phyloP scores from a whole-genome alignment of 805 yeast species.

The Zygoascus ofunaensis region DNA sequence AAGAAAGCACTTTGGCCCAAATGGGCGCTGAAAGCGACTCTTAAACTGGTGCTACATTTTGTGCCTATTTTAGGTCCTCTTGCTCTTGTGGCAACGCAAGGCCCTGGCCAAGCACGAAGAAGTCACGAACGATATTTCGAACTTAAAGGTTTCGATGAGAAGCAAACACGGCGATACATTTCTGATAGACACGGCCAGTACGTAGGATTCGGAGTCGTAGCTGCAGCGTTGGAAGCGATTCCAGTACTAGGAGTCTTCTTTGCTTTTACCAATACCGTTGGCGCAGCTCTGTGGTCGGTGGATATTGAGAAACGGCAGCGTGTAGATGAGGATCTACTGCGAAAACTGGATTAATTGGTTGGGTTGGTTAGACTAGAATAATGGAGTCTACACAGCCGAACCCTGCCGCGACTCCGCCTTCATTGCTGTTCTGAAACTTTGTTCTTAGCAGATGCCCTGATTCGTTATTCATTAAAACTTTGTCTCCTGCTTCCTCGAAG shows the following conservation, averaged over 20 bases:
- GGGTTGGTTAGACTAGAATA: conserved; percentile 32
- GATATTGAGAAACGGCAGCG: conserved; percentile 19
- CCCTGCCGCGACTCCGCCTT: conserved; percentile 99
- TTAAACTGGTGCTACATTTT: conserved; percentile 34
- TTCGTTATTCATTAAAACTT: conserved; percentile 45
- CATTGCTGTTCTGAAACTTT: conserved; percentile 77
- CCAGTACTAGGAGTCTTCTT: conserved; percentile 30
- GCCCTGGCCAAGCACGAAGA: conserved; percentile 45
- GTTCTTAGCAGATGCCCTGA: conserved; percentile 86
- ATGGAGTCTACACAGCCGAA: conserved; percentile 93
- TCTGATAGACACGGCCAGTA: conserved; percentile 24
- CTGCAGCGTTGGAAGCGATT: conserved; percentile 29
- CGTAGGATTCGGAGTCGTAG: conserved; percentile 28
- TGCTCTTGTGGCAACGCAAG: conserved; percentile 39
- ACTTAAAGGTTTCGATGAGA: conserved; percentile 41
- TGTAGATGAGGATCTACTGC: conserved; percentile 1
- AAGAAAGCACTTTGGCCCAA: conserved; percentile 32
- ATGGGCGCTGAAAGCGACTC: conserved; percentile 32
- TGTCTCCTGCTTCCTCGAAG: conserved; percentile 45
- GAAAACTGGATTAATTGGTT: background rate
- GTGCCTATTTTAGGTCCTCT: conserved; percentile 57
- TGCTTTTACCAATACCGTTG: conserved; percentile 29
- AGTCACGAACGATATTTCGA: conserved; percentile 50
- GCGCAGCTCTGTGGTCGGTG: conserved; percentile 33
- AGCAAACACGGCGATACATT: conserved; percentile 31